Evolutionary conservation across 1,284 basidiomycete genomes (phyloP), one percentile per base, ranked within the genome.

Genomic region (Sporisorium scitamineum): DNA sequence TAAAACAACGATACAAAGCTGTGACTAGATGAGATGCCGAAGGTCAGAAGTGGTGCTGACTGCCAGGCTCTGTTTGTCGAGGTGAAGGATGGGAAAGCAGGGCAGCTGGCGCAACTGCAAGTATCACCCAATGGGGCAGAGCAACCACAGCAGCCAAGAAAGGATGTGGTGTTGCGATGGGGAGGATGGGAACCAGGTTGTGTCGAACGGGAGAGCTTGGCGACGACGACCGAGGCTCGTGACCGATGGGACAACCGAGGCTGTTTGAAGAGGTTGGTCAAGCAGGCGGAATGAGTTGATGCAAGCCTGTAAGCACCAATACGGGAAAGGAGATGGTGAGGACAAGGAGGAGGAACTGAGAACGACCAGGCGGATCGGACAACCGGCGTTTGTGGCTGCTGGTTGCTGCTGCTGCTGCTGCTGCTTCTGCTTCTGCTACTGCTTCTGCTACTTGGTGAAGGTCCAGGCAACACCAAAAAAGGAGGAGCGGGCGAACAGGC

Each of bases 231-330:
- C 39, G 18, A 20, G 9, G 39, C 39, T 42, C 39, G 39, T 8
- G 7, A 42, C 39, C 39, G 37, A 39, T 18, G 37, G 16, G 8
- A n/a, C 37, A 4, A 39, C 37, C 16, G 11, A 11, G 37, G 24
- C 24, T 29, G 14, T 29, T 48, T 29, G 27, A 42, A 9, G 48
- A 4, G 48, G 48, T 31, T 27, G 48, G 29, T 31, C 27, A 31
- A 50, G 48, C 48, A 31, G 48, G 48, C 48, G 48, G 32, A 50
- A 29, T 18, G 18, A n/a, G 29, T 11, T 9, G 48, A 16, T 47
- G 44, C 27, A 50, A 50, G n/a, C 27, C 18, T 16, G 13, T 42
- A n/a, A 20, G 6, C 39, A 42, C 39, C 48, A 29, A 27, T 4
- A 29, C 27, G n/a, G 27, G 3, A 31, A 29, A 18, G 27, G 29